Base-by-base conservation (phyloP, 345 rosid species). In the Salix udensis region DNA sequence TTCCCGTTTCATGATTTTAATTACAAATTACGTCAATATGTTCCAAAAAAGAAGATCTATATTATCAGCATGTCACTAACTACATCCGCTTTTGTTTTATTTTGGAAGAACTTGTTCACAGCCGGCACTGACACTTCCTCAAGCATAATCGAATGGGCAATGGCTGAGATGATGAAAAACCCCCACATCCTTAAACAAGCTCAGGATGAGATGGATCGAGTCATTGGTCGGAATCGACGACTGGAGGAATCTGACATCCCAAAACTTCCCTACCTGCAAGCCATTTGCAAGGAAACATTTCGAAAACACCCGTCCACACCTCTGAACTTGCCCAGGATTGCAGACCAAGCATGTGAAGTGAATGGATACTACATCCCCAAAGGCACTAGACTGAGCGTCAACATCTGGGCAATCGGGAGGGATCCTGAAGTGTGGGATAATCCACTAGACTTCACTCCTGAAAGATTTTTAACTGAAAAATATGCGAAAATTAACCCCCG, bases 41-140 rank as follows among this genome's bases (percentile, higher is more conserved):
- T 39, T 40, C 44, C 44, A 10, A 40, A 10, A 34, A 40, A 40
- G 44, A 40, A 40, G 3, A 10, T 39, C 1, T 34, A 39, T 39
- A 39, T 39, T 2, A 39, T 39, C 11, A 39, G 42, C 10, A 9
- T 12, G 44, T 40, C 12, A 40, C 44, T 40, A 24, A 24, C 1
- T 10, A 46, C 50, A 14, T 1, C 6, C 50, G 16, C 18, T 46
- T 30, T 34, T 53, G 37, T 74, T 52, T 58, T 2, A 18, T 14
- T 23, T 31, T 65, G 34, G 34, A 52, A 90, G 94, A 83, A 90
- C 70, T 68, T 90, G 55, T 90, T 90, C 80, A 71, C 86, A 1
- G 94, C 92, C 1, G 94, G 94, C 6, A 87, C 91, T 1, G 94
- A 90, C 80, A 85, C 94, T 14, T 82, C 91, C 19, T 88, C 92